Conservation (phyloP, 1,284 basidiomycete species). For the Leccinum fuscescens region DNA sequence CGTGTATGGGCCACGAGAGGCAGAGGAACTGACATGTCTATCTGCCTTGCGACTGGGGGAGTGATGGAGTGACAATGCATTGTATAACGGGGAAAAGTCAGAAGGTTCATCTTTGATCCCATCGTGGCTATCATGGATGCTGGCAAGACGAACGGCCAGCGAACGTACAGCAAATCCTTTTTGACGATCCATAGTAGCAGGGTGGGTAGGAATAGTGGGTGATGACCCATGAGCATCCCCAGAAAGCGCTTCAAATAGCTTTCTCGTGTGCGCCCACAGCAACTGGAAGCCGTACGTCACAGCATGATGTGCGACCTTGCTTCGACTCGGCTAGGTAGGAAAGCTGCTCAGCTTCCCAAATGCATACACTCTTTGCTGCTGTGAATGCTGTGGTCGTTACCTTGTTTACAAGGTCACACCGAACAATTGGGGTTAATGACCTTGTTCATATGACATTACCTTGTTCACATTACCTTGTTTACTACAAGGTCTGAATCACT, state of each 20-base stretch:
- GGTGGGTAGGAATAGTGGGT: neutral
- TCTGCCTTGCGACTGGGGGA: neutral
- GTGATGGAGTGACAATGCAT: constrained; percentile 7
- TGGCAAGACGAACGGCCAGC: neutral
- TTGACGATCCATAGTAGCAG: neutral
- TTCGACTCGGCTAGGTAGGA: neutral
- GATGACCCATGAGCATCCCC: neutral
- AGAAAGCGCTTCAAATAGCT: neutral
- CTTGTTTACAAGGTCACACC: too few relatives aligned
- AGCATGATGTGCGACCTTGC: neutral
- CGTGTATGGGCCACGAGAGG: neutral
- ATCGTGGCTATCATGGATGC: neutral
- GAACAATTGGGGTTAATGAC: too few relatives aligned
- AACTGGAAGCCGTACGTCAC: neutral
- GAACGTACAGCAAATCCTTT: too few relatives aligned
- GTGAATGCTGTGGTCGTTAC: neutral
- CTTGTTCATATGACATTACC: too few relatives aligned
- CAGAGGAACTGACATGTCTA: neutral
- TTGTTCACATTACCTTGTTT: too few relatives aligned
- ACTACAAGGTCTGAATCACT: too few relatives aligned
- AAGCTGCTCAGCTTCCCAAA: neutral
- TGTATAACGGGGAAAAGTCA: constrained; percentile 20
- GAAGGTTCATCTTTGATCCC: neutral
- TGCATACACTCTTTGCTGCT: neutral
- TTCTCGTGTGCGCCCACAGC: neutral